phyloP scores from a whole-genome alignment of 2,329 filamentous ascomycete species.

The Onygenales sp. region DNA sequence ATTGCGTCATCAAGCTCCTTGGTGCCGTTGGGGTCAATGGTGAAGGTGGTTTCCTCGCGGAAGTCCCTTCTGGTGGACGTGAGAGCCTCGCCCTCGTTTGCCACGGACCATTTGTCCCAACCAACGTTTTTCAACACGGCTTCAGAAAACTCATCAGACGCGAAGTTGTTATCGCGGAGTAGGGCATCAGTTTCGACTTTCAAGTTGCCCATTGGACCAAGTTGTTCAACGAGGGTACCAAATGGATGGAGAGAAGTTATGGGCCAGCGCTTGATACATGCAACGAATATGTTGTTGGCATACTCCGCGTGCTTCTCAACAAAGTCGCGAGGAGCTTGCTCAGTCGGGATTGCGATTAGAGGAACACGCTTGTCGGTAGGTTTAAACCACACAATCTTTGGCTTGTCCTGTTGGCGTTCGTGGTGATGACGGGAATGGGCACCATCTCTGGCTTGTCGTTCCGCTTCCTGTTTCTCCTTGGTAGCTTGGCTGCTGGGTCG shows the following conservation, averaged over 20 bases:
- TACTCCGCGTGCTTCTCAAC: conserved; percentile 98
- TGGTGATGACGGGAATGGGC: conserved; percentile 62
- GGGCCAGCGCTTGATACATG: conserved; percentile 98
- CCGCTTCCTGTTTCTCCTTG: conserved; percentile 98
- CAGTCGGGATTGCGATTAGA: conserved; percentile 93
- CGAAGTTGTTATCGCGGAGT: conserved; percentile 96
- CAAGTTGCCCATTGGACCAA: conserved; percentile 93
- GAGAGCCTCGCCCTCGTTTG: conserved; percentile 67
- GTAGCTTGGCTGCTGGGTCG: conserved; percentile 96
- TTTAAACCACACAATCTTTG: conserved; percentile 99
- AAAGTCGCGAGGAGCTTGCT: conserved; percentile 94
- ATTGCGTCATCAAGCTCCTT: conserved; percentile 87
- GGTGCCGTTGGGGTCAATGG: conserved; percentile 79
- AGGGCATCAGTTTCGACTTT: conserved; percentile 97
- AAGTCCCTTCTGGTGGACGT: conserved; percentile 77
- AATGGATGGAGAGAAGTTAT: conserved; percentile 99
- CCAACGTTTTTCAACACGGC: conserved; percentile 89
- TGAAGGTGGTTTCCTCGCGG: conserved; percentile 79
- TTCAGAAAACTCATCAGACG: conserved; percentile 93
- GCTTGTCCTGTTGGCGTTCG: conserved; percentile 83
- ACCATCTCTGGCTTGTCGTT: conserved; percentile 84
- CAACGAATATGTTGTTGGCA: conserved; percentile 94
- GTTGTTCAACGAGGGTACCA: conserved; percentile 90
- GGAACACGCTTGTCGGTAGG: conserved; percentile 98
- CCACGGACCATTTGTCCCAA: conserved; percentile 81